Percentiles rank a stretch among this genome's conserved stretches.
Evolutionary conservation across 2,329 filamentous ascomycete genomes (phyloP).

Genomic region (Penicillium freii): DNA sequence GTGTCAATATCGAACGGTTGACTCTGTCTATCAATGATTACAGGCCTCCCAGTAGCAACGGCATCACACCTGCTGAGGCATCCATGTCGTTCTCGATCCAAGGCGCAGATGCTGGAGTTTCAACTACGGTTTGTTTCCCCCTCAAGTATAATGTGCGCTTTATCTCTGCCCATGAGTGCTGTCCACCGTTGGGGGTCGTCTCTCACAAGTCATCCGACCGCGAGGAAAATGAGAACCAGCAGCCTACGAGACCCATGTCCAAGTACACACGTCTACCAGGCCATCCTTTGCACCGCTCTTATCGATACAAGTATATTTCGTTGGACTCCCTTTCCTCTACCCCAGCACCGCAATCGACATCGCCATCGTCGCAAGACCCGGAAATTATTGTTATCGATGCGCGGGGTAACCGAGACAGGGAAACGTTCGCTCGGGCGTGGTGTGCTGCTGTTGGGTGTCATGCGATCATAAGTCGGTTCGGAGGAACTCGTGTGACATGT

Average conservation of each 20-base stretch:
- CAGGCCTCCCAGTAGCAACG: slow-evolving; percentile 12
- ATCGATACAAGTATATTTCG: slow-evolving; percentile 33
- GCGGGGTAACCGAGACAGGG: slow-evolving; percentile 35
- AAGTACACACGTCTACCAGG: slow-evolving; percentile 35
- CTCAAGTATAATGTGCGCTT: slow-evolving; percentile 55
- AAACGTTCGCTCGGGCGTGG: slow-evolving; percentile 46
- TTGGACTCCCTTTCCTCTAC: slow-evolving; percentile 26
- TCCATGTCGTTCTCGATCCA: slow-evolving; percentile 29
- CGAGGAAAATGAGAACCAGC: background rate
- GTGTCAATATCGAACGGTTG: slow-evolving; percentile 26
- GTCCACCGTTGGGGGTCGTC: slow-evolving; percentile 41
- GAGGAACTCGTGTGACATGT: slow-evolving; percentile 42
- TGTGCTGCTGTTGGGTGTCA: slow-evolving; percentile 44
- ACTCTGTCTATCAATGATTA: slow-evolving; percentile 24
- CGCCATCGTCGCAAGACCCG: slow-evolving; percentile 2
- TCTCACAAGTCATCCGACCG: slow-evolving; percentile 6
- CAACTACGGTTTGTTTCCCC: slow-evolving; percentile 35
- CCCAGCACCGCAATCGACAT: slow-evolving; percentile 12
- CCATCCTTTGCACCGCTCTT: slow-evolving; percentile 40
- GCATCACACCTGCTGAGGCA: slow-evolving; percentile 25
- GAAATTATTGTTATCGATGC: slow-evolving; percentile 39
- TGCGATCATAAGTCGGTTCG: slow-evolving; percentile 42
- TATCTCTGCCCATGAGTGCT: slow-evolving; percentile 55
- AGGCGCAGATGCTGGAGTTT: slow-evolving; percentile 5
- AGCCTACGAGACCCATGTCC: slow-evolving; percentile 8